A percentile compares a stretch with the other conserved stretches of the same genome.
These are phyloP conservation scores for Aspergillus quadrilineatus DNA, from an alignment of 2,329 filamentous ascomycete genomes.

Conservation along the genomic window DNA sequence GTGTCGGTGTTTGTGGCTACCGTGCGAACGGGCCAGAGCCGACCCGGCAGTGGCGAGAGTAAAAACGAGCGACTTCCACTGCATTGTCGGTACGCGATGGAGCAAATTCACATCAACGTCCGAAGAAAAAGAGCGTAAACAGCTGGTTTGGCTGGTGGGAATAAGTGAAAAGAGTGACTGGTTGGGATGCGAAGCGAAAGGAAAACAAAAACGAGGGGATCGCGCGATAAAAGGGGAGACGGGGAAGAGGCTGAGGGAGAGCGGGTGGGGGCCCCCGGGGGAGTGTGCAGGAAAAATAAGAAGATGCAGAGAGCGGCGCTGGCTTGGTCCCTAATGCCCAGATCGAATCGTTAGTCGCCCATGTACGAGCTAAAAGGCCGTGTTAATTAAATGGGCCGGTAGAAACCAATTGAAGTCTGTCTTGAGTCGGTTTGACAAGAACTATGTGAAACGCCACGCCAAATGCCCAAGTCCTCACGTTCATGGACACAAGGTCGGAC, in stretches of 20 bases:
- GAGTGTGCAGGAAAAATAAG: not conserved
- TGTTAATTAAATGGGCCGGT: constrained; percentile 7
- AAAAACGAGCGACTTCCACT: constrained; percentile 31
- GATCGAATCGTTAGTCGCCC: constrained; percentile 11
- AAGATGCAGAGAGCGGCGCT: not conserved
- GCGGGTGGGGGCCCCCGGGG: constrained; percentile 1
- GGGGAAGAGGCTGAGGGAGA: not conserved
- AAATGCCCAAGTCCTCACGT: not conserved
- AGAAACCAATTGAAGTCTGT: constrained; percentile 4
- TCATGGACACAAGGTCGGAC: not conserved
- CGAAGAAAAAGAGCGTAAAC: constrained; percentile 5
- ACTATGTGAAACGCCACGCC: constrained; percentile 5
- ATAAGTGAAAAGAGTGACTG: not conserved
- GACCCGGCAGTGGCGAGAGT: constrained; percentile 26
- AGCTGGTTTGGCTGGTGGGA: not conserved
- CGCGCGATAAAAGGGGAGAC: constrained; percentile 7
- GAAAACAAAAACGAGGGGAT: not conserved
- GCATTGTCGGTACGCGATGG: constrained; percentile 24
- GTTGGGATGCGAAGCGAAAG: not conserved
- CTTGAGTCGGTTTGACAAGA: not conserved
- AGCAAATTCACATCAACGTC: constrained; percentile 11
- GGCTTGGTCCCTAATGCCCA: constrained; percentile 5
- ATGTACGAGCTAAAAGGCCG: not conserved
- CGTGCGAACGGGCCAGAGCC: constrained; percentile 28
- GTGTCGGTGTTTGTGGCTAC: constrained; percentile 27